phyloP scores from a whole-genome alignment of 352 stramenopile genomes.

The Blastocystis sp. region DNA sequence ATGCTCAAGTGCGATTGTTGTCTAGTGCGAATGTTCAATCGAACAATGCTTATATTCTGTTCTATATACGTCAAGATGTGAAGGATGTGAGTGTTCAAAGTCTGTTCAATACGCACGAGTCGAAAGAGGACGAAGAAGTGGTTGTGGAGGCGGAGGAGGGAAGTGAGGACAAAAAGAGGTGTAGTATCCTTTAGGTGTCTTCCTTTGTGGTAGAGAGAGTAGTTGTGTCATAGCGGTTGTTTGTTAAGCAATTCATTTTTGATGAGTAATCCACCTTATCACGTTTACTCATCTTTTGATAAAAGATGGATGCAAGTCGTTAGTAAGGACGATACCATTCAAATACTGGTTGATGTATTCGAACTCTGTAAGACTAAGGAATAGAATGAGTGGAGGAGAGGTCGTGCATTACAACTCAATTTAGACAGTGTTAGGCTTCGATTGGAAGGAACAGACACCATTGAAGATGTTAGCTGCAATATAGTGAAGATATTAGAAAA shows the following conservation, averaged over 20 bases:
- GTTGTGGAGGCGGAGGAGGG: slow-evolving; percentile 66
- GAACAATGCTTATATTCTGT: slow-evolving; percentile 80
- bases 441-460: slow-evolving; percentile 16
- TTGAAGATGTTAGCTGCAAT: slow-evolving; percentile 46
- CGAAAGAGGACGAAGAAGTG: slow-evolving; percentile 64
- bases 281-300: slow-evolving; percentile 49
- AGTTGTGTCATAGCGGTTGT: not conserved
- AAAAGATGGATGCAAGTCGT: slow-evolving; percentile 44
- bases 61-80: slow-evolving; percentile 82
- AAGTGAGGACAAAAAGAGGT: slow-evolving; percentile 2
- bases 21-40: slow-evolving; percentile 74
- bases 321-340: slow-evolving; percentile 42
- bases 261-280: not conserved
- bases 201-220: not conserved
- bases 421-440: slow-evolving; percentile 19
- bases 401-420: not conserved
- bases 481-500: slow-evolving; percentile 55
- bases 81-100: slow-evolving; percentile 74
- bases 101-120: slow-evolving; percentile 71
- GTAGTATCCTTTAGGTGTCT: slow-evolving; percentile 19
- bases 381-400: slow-evolving; percentile 47
- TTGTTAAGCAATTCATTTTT: slow-evolving; percentile 5
- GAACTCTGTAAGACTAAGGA: not conserved
- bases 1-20: slow-evolving; percentile 81
- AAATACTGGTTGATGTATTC: slow-evolving; percentile 13